These are phyloP conservation scores for Asterochloris sp. DNA, from an alignment of 139 green algal species.

Conservation along the genomic window DNA sequence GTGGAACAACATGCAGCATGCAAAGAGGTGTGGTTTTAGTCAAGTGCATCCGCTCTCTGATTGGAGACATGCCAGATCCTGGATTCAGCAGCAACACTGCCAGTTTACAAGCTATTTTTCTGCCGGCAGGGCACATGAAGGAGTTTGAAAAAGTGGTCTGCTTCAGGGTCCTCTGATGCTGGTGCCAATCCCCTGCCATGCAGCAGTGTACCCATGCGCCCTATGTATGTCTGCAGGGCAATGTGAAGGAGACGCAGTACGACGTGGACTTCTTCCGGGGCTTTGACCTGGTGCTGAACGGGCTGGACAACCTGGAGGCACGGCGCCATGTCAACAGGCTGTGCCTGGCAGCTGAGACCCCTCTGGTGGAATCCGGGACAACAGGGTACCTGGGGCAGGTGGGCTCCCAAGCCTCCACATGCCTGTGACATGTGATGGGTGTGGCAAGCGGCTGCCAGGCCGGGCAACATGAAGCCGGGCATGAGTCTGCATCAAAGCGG, in stretches of 20 bases:
- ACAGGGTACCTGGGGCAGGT: conserved; percentile 90
- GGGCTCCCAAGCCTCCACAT: not conserved
- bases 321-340: conserved; percentile 90
- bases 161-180: no score
- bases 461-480: no score
- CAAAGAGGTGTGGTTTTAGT: no score
- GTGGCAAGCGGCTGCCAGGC: not conserved
- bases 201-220: not conserved
- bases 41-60: no score
- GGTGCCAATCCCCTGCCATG: no score
- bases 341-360: conserved; percentile 80
- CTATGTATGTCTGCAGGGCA: conserved; percentile 31
- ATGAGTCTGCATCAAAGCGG: no score
- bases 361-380: conserved; percentile 94
- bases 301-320: conserved; percentile 96
- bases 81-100: no score
- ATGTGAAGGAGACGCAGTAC: conserved; percentile 79
- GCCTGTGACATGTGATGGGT: not conserved
- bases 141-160: no score
- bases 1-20: no score
- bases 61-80: no score
- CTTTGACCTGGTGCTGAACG: conserved; percentile 96
- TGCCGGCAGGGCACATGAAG: no score
- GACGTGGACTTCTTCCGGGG: conserved; percentile 82
- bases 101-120: no score